Evolutionary conservation across 2,329 filamentous ascomycete genomes (phyloP).

Genomic region (Penicillium corylophilum): DNA sequence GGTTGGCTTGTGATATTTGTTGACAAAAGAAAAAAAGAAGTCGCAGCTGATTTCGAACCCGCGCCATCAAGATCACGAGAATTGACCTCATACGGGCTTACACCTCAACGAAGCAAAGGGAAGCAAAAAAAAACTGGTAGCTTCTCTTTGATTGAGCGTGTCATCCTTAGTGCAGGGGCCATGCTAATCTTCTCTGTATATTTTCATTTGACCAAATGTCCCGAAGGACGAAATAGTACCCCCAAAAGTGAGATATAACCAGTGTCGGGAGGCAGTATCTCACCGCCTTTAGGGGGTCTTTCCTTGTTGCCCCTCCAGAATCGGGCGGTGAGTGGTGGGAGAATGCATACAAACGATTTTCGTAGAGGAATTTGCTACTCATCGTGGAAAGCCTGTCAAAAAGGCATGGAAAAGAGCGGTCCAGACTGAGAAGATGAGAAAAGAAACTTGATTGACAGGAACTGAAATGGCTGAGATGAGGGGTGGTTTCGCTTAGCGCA

Average conservation of each 20-base stretch:
- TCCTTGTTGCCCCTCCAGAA: not conserved
- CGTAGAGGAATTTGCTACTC: not conserved
- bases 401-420: not conserved
- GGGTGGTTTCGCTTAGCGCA: not conserved
- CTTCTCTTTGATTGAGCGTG: constrained; percentile 81
- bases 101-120: constrained; percentile 17
- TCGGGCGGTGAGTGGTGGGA: not conserved
- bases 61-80: not conserved
- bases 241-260: not conserved
- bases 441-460: not conserved
- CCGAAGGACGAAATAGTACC: constrained; percentile 36
- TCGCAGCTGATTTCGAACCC: not conserved
- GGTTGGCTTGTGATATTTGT: not conserved
- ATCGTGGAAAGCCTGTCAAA: not conserved
- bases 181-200: constrained; percentile 80
- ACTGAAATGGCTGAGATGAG: not conserved
- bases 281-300: not conserved
- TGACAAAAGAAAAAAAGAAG: not conserved
- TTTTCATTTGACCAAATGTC: constrained; percentile 65
- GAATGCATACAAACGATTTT: not conserved
- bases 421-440: not conserved
- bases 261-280: not conserved
- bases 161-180: constrained; percentile 91
- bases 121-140: constrained; percentile 63
- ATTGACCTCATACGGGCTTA: not conserved